Conservation (phyloP, 208 protist species). For the Leishmania turanica region DNA sequence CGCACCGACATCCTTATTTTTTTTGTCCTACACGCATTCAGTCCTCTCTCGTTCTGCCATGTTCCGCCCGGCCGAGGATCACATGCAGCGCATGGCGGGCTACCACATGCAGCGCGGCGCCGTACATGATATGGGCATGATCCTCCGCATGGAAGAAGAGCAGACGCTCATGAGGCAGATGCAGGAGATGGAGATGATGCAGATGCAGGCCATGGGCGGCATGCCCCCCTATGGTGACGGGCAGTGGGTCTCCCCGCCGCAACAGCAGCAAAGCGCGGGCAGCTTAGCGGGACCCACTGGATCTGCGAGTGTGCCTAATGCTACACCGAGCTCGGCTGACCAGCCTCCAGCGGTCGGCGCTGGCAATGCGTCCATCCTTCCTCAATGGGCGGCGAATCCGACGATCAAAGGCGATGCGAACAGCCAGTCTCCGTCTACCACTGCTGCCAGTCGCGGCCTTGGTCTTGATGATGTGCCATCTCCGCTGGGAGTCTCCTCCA, state of each 20-base stretch:
- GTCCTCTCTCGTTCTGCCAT: conserved; percentile 1
- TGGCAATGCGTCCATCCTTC: neutral
- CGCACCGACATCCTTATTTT: neutral
- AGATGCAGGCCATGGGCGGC: conserved; percentile 41
- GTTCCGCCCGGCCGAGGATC: conserved; percentile 35
- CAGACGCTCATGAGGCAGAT: conserved; percentile 31
- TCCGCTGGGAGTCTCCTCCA: neutral
- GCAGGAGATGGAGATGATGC: conserved; percentile 38
- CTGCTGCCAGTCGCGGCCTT: neutral
- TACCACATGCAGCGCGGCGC: conserved; percentile 36
- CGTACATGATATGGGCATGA: conserved; percentile 30
- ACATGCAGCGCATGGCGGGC: conserved; percentile 25
- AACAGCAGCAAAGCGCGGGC: conserved; percentile 1
- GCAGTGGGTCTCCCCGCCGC: conserved; percentile 1
- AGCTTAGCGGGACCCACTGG: neutral
- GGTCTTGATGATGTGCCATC: neutral
- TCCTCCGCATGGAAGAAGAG: conserved; percentile 30
- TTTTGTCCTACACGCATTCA: neutral
- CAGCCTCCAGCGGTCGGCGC: neutral
- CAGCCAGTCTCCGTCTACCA: neutral
- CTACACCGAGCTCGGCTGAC: neutral
- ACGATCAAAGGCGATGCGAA: neutral
- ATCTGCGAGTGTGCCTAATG: neutral
- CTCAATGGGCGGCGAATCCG: neutral
- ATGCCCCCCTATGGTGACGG: neutral